These are phyloP conservation scores for Phaeosphaeria sp. DNA, from an alignment of 2,329 filamentous ascomycete species.

Conservation along the genomic window DNA sequence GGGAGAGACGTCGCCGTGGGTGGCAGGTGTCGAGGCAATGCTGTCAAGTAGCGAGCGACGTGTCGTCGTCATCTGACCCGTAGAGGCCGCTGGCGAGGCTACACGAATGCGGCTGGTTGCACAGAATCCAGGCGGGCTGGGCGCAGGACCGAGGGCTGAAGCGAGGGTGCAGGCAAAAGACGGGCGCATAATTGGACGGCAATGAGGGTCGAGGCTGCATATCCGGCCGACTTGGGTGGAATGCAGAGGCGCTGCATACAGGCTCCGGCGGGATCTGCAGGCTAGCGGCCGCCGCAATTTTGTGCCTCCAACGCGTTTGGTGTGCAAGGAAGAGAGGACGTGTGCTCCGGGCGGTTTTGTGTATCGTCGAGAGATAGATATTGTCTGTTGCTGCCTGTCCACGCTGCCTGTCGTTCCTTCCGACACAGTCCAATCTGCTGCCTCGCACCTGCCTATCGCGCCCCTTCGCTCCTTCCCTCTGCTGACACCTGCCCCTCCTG, in stretches of 20 bases:
- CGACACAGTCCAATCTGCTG: not conserved
- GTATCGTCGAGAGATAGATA: not conserved
- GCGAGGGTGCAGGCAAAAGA: slow-evolving; percentile 5
- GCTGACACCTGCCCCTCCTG: slow-evolving; percentile 7
- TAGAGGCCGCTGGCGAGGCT: not conserved
- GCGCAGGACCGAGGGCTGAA: slow-evolving; percentile 6
- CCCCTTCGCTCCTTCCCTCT: slow-evolving; percentile 3
- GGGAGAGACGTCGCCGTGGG: not conserved
- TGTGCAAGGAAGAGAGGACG: not conserved
- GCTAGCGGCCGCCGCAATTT: slow-evolving; percentile 19
- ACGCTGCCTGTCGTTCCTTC: slow-evolving; percentile 10
- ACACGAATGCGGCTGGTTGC: slow-evolving; percentile 2
- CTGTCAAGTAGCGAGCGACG: not conserved
- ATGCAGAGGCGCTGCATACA: not conserved
- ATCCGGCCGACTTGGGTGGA: not conserved
- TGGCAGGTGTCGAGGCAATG: not conserved
- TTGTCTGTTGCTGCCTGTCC: not conserved
- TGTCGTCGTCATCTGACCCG: not conserved
- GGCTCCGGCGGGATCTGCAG: not conserved
- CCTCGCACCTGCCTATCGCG: not conserved
- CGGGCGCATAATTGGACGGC: not conserved
- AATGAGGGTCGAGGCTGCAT: not conserved
- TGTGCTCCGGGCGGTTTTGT: not conserved
- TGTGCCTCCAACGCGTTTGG: slow-evolving; percentile 11
- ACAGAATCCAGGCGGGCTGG: slow-evolving; percentile 6